Evolutionary conservation across 768 basidiomycete species (phyloP).

Genomic region (Pleurotus tuber-regium): DNA sequence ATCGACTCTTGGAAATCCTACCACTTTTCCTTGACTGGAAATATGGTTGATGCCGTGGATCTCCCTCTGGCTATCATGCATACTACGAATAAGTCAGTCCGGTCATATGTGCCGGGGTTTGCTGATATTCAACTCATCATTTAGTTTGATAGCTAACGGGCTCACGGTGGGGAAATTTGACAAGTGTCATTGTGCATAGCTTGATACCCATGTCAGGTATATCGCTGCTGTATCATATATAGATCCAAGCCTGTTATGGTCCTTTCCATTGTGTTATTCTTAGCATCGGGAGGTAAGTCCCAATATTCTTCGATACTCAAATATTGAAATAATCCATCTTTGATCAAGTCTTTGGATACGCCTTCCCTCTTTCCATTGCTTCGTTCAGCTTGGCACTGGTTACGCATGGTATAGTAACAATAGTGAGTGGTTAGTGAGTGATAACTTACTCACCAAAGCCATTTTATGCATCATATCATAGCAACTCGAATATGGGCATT

Average conservation of each 20-base stretch:
- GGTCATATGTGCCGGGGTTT: too few species aligned
- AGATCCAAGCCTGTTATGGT: background rate
- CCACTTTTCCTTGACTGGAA: background rate
- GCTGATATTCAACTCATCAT: background rate
- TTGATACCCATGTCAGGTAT: background rate
- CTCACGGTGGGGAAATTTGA: background rate
- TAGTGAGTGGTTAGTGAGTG: background rate
- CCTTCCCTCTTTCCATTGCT: background rate
- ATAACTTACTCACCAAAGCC: background rate
- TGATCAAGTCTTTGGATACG: background rate
- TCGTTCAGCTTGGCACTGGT: background rate
- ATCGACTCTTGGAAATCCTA: slow-evolving; percentile 2
- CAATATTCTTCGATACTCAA: background rate
- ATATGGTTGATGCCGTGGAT: background rate
- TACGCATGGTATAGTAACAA: background rate
- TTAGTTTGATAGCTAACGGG: background rate
- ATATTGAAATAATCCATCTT: background rate
- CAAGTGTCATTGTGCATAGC: background rate
- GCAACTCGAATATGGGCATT: background rate
- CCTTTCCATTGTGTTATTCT: background rate
- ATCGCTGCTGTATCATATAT: background rate
- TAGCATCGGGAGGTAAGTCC: background rate
- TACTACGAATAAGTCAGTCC: slow-evolving; percentile 1
- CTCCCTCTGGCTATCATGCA: slow-evolving; percentile 7
- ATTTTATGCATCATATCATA: background rate